phyloP scores from a whole-genome alignment of 805 yeast species.

The Kluyveromyces aestuarii region DNA sequence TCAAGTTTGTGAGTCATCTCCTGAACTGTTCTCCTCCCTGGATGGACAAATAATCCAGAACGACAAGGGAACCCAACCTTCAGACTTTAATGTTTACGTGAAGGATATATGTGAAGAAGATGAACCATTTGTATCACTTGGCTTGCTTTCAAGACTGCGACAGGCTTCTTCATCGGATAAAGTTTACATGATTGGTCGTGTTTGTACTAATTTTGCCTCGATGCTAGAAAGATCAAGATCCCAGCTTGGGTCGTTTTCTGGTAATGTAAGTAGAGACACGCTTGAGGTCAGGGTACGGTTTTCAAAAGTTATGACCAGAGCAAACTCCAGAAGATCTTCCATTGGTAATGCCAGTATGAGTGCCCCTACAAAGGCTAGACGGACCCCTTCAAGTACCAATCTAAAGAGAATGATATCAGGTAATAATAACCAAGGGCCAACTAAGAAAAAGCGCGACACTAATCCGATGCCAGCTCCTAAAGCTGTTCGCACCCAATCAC shows the following conservation, averaged over 20 bases:
- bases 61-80: constrained; percentile 9
- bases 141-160: constrained; percentile 26
- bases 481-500: constrained; percentile 37
- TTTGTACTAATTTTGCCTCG: constrained; percentile 29
- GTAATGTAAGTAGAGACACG: constrained; percentile 14
- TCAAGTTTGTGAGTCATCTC: constrained; percentile 26
- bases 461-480: constrained; percentile 39
- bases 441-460: constrained; percentile 24
- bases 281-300: constrained; percentile 27
- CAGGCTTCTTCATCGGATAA: constrained; percentile 6
- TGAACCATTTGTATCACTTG: constrained; percentile 29
- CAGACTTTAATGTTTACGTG: constrained; percentile 24
- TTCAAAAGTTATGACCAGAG: constrained; percentile 17
- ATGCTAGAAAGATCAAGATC: constrained; percentile 19
- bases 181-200: constrained; percentile 24
- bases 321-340: constrained; percentile 8
- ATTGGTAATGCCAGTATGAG: background rate
- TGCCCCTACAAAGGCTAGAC: background rate
- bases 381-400: constrained; percentile 1
- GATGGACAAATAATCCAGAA: constrained; percentile 10
- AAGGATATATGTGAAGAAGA: constrained; percentile 27
- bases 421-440: background rate
- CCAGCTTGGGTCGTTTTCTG: background rate
- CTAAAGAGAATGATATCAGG: constrained; percentile 1
- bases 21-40: constrained; percentile 20